Percentiles rank a stretch among this genome's conserved stretches.
These are phyloP conservation scores for Mytilinidion resinicola DNA, from an alignment of 495 filamentous ascomycete species.

Conservation along the genomic window DNA sequence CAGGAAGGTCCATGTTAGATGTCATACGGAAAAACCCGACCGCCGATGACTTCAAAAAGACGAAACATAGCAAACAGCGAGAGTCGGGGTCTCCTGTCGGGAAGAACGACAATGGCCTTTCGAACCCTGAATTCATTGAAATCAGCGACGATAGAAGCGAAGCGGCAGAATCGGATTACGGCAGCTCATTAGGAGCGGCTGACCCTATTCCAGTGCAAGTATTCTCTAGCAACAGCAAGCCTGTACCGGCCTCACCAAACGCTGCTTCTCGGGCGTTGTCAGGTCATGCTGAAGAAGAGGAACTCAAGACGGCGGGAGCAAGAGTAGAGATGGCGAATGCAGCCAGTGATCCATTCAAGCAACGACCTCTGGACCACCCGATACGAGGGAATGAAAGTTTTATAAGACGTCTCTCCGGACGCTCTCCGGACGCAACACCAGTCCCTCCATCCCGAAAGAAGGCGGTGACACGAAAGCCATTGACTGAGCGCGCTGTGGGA, in stretches of 20 bases:
- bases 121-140: no score
- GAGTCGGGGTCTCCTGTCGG: no score
- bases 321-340: constrained; percentile 7
- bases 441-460: neutral
- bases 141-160: no score
- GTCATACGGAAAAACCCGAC: neutral
- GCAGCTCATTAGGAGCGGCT: neutral
- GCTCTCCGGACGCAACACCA: neutral
- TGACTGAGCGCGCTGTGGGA: no score
- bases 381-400: neutral
- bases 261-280: constrained; percentile 25
- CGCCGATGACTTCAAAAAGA: neutral
- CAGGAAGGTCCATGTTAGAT: neutral
- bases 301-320: constrained; percentile 11
- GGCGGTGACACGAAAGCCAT: no score
- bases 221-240: constrained; percentile 27
- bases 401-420: constrained; percentile 7
- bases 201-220: neutral
- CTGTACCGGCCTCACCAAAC: constrained; percentile 16
- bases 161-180: no score
- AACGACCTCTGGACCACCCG: neutral
- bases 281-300: constrained; percentile 5
- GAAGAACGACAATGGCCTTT: no score
- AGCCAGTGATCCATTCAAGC: constrained; percentile 16
- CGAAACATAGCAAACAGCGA: no score